Conservation (phyloP, 2,329 filamentous ascomycete genomes). For the Endothia cerciana region DNA sequence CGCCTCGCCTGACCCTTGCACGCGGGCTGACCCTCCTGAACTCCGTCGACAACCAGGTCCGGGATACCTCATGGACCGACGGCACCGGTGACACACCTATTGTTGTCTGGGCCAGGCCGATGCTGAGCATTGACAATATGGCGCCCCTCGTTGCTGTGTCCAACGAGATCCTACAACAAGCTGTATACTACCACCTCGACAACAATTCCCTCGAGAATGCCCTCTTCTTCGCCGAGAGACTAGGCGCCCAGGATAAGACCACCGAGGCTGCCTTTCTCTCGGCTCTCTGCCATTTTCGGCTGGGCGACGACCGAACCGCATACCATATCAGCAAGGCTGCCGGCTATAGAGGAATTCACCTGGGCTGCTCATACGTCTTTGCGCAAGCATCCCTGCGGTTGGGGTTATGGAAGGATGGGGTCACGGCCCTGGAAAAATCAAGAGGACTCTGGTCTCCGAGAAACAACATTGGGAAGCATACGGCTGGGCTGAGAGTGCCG, state of each 20-base stretch:
- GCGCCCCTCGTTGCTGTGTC: constrained; percentile 56
- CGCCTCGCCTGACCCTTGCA: neutral
- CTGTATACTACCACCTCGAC: constrained; percentile 76
- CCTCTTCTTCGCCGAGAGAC: constrained; percentile 87
- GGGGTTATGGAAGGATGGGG: constrained; percentile 79
- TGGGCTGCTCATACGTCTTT: constrained; percentile 90
- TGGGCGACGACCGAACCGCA: constrained; percentile 82
- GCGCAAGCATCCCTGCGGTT: constrained; percentile 85
- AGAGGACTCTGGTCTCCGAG: constrained; percentile 75
- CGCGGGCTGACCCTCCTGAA: neutral
- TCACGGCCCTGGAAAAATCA: constrained; percentile 81
- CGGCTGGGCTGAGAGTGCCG: constrained; percentile 72
- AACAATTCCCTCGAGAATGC: constrained; percentile 89
- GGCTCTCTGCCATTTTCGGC: constrained; percentile 80
- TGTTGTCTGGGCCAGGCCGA: constrained; percentile 28
- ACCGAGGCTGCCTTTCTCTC: constrained; percentile 82
- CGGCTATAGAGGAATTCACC: constrained; percentile 71
- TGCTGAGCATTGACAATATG: constrained; percentile 44
- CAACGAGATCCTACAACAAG: constrained; percentile 59
- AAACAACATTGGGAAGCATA: constrained; percentile 82
- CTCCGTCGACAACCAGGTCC: constrained; percentile 6
- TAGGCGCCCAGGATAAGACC: constrained; percentile 81
- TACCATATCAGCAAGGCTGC: constrained; percentile 78
- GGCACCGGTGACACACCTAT: constrained; percentile 33
- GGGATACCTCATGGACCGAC: constrained; percentile 40